These are phyloP conservation scores for Mimosa bimucronata DNA, from an alignment of 306 rosid species.

Conservation along the genomic window DNA sequence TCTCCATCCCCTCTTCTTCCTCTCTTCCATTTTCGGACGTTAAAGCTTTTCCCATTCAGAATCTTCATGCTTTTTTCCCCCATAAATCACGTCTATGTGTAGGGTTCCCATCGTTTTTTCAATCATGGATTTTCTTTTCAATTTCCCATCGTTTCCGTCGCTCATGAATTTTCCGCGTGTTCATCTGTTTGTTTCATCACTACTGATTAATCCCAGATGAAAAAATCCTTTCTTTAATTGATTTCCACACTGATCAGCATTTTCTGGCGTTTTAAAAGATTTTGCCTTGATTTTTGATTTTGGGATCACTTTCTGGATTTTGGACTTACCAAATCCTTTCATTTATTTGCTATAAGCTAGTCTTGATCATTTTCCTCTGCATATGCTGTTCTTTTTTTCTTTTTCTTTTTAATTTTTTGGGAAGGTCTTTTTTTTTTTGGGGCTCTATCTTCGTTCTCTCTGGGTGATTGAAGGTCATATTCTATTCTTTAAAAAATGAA, in stretches of 20 bases:
- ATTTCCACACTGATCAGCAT: constrained; percentile 14
- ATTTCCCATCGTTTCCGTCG: not conserved
- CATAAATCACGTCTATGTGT: not conserved
- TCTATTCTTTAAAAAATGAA: constrained; percentile 53
- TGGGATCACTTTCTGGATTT: constrained; percentile 6
- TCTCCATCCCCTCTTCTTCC: not conserved
- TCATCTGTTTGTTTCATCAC: constrained; percentile 7
- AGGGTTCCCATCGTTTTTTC: constrained; percentile 1
- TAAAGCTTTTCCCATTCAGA: not conserved
- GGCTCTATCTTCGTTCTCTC: constrained; percentile 3
- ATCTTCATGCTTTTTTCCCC: not conserved
- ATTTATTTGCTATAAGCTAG: not conserved
- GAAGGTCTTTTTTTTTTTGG: constrained; percentile 39
- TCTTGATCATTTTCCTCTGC: not conserved
- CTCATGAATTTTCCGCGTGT: not conserved
- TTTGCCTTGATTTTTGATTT: constrained; percentile 1
- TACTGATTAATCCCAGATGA: not conserved
- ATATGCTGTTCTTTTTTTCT: constrained; percentile 34
- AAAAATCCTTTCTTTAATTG: not conserved
- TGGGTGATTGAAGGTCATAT: constrained; percentile 30
- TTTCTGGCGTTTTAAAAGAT: not conserved
- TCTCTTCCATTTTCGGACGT: constrained; percentile 1
- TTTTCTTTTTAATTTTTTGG: not conserved
- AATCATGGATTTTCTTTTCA: constrained; percentile 25
- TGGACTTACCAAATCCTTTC: not conserved